Evolutionary conservation across 108 stramenopile species (phyloP).

Genomic region (Aurantiochytrium sp.): DNA sequence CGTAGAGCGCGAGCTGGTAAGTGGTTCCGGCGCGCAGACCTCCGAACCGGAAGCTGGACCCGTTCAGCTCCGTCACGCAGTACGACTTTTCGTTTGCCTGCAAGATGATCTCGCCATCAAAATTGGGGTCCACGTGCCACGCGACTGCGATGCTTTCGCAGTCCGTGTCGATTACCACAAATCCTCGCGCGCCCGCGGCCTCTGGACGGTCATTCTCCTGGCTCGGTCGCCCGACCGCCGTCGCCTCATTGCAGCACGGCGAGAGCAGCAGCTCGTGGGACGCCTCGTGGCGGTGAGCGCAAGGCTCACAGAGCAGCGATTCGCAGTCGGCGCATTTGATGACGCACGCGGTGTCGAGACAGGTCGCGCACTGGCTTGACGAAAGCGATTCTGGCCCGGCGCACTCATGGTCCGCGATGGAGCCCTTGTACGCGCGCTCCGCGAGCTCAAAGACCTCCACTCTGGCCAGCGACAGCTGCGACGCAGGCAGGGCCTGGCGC

Average conservation of each 20-base stretch:
- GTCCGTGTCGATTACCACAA: background rate
- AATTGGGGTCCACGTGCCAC: background rate
- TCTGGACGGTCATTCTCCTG: background rate
- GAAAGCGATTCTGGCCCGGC: background rate
- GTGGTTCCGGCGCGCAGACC: background rate
- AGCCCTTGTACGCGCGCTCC: background rate
- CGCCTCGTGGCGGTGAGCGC: background rate
- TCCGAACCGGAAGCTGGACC: background rate
- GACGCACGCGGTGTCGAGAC: background rate
- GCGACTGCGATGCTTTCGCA: background rate
- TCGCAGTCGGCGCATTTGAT: background rate
- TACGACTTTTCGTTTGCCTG: background rate
- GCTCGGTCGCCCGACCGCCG: background rate
- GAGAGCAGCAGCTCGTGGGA: background rate
- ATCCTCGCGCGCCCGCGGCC: background rate
- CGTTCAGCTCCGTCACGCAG: background rate
- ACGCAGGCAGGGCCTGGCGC: background rate
- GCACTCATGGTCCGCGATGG: background rate
- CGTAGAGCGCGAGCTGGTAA: background rate
- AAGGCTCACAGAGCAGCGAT: background rate
- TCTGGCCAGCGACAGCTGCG: background rate
- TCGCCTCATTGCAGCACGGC: conserved; percentile 23
- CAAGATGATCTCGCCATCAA: background rate
- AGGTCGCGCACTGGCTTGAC: background rate
- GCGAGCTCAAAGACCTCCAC: background rate